Conservation (phyloP, 2,329 filamentous ascomycete genomes). For the Colletotrichum sp. region DNA sequence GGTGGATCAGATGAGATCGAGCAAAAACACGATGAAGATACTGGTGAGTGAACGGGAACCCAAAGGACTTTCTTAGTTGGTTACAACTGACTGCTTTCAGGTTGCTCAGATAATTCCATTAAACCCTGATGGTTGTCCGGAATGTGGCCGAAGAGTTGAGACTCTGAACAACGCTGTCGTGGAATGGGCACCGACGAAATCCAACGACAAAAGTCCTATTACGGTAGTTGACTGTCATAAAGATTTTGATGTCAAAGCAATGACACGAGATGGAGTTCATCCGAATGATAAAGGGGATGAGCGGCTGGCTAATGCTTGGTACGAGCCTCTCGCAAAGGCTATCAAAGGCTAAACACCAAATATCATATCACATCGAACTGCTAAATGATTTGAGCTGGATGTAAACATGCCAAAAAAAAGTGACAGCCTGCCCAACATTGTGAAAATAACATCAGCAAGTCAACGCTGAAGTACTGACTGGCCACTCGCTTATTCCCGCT, state of each 20-base stretch:
- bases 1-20: slow-evolving; percentile 44
- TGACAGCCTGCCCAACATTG: not conserved
- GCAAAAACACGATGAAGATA: slow-evolving; percentile 42
- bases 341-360: not conserved
- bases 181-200: not conserved
- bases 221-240: not conserved
- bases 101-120: not conserved
- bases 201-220: not conserved
- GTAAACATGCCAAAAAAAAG: not conserved
- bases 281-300: not conserved
- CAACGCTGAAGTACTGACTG: too few species aligned
- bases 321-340: not conserved
- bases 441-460: too few species aligned
- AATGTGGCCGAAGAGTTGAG: not conserved
- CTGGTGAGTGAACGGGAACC: slow-evolving; percentile 25
- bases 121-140: not conserved
- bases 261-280: not conserved
- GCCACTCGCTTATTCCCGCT: too few species aligned
- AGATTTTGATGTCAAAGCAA: not conserved
- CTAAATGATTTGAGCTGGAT: not conserved
- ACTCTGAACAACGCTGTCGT: not conserved
- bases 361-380: not conserved
- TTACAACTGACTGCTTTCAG: not conserved
- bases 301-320: not conserved
- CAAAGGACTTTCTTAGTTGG: not conserved